phyloP scores from a whole-genome alignment of 1,284 basidiomycete species.

The Bjerkandera adusta region DNA sequence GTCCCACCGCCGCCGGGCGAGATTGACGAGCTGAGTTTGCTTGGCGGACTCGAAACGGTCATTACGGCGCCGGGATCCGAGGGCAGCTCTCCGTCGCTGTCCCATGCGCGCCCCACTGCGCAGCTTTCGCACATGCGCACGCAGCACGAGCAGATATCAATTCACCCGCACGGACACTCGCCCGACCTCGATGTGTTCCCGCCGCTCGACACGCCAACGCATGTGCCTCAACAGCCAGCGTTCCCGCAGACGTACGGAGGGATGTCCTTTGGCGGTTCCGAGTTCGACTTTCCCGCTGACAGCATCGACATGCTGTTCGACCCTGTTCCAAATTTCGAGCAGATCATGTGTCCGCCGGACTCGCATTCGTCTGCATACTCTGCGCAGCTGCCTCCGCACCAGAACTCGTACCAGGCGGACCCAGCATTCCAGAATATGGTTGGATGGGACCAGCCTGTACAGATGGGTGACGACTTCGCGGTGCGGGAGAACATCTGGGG shows the following conservation, averaged over 20 bases:
- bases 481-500: constrained; percentile 9
- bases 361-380: not conserved
- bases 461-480: too few species aligned
- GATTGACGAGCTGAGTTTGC: constrained; percentile 9
- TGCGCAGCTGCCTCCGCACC: constrained; percentile 2
- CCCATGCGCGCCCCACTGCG: not conserved
- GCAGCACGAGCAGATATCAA: not conserved
- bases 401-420: not conserved
- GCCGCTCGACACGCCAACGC: too few species aligned
- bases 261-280: not conserved
- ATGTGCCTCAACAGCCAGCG: not conserved
- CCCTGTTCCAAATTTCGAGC: constrained; percentile 6
- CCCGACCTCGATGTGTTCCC: not conserved
- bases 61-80: constrained; percentile 3
- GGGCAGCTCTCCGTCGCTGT: constrained; percentile 1
- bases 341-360: constrained; percentile 5
- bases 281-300: constrained; percentile 3
- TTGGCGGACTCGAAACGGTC: constrained; percentile 11
- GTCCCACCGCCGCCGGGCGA: not conserved
- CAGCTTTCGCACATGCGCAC: constrained; percentile 10
- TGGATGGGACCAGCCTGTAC: not conserved
- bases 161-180: not conserved
- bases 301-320: not conserved
- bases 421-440: not conserved
- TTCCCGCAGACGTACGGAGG: not conserved